Evolutionary conservation across 75 land plant species (phyloP), one percentile per base, ranked within the genome.

Genomic region (Pseudotsuga menziesii): DNA sequence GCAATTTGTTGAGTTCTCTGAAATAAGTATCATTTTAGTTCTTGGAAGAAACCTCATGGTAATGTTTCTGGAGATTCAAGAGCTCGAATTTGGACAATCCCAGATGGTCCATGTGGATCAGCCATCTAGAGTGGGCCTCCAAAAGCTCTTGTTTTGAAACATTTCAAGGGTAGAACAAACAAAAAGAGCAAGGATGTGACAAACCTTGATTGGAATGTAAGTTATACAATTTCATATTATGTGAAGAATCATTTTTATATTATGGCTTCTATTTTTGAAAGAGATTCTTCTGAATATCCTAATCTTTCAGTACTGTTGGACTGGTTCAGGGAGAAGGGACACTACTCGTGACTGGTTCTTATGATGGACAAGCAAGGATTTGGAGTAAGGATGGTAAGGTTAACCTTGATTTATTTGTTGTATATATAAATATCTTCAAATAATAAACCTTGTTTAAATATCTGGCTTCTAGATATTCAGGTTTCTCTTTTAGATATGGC

Each of bases 61-160:
- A n/a, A n/a, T n/a, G n/a, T n/a, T n/a, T 97, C 99, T 81, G 99
- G 99, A 79, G 99, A 97, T 75, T 90, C 98, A 36, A 97, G 98
- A 54, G 99, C 98, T 44, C 80, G 99, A 35, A 97, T 97, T 61
- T 97, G 99, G 99, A 83, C 83, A 35, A 87, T 97, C 75, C 78
- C 88, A 16, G 93, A 94, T 72, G 95, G 91, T 8, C 88, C 86
- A 39, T 76, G 87, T 62, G 86, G 91, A 66, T 72, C 82, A 67
- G 66, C 80, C 11, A 54, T 80, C 19, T 85, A 85, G 57, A 80
- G 57, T 81, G 73, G 80, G 16, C 78, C 91, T 73, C 74, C 78
- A 44, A 85, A 79, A 80, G 87, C 88, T 36, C 77, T 89, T 72
- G 93, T 97, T 57, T 63, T 97, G 87, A 92, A 94, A 79, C 99